Evolutionary conservation across 176 grass and related monocot species (phyloP).

Genomic region (Carex scoparia): DNA sequence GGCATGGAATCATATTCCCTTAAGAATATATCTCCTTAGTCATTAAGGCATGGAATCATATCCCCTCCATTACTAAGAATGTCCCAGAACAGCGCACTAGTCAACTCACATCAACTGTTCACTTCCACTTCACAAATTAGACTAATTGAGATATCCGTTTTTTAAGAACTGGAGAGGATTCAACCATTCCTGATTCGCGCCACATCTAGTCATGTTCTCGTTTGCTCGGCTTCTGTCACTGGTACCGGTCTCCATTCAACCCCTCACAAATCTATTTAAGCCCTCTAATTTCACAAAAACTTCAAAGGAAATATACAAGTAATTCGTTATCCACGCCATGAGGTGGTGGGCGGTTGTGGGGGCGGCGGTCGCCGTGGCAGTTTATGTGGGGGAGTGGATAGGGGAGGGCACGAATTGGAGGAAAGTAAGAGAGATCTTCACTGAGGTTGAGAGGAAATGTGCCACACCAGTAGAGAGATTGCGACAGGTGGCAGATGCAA

Average conservation of each 20-base stretch:
- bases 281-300: background rate
- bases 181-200: background rate
- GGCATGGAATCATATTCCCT: no score
- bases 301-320: background rate
- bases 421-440: constrained; percentile 33
- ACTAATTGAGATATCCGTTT: background rate
- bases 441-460: constrained; percentile 42
- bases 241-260: background rate
- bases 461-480: constrained; percentile 46
- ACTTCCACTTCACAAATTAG: background rate
- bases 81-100: no score
- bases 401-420: constrained; percentile 34
- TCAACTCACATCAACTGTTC: no score
- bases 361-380: constrained; percentile 8
- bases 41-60: no score
- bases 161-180: background rate
- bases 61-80: no score
- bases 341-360: no score
- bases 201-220: background rate
- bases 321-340: background rate
- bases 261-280: background rate
- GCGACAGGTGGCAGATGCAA: constrained; percentile 63
- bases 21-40: no score
- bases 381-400: constrained; percentile 25
- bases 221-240: background rate